These are phyloP conservation scores for Fusarium sp. DNA, from an alignment of 2,329 filamentous ascomycete genomes.

Conservation along the genomic window DNA sequence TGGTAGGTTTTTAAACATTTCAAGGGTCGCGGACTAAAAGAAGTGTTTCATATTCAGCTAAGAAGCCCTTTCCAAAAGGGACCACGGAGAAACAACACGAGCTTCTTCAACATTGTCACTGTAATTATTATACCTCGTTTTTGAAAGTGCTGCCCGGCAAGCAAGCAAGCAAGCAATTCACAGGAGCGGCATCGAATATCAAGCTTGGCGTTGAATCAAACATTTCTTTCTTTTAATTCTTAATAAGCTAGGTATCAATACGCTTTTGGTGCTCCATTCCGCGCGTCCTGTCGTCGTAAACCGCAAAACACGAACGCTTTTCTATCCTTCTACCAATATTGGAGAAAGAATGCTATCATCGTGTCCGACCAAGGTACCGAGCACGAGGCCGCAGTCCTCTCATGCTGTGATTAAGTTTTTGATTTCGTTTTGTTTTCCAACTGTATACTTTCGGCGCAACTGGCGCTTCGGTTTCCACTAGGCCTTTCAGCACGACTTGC, in stretches of 20 bases:
- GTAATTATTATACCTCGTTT: too few relatives aligned
- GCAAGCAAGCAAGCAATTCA: too few relatives aligned
- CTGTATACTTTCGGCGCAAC: too few relatives aligned
- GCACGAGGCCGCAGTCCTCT: conserved; percentile 9
- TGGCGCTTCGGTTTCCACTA: conserved; percentile 13
- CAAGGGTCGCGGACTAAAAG: not conserved
- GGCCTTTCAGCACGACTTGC: conserved; percentile 48
- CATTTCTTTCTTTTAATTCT: not conserved
- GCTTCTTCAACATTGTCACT: not conserved
- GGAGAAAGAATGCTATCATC: not conserved
- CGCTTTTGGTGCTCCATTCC: conserved; percentile 2
- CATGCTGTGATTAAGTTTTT: not conserved
- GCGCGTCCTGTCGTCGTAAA: not conserved
- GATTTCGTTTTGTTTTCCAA: not conserved
- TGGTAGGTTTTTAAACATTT: not conserved
- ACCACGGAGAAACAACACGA: not conserved
- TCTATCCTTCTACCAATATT: conserved; percentile 6
- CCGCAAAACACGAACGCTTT: conserved; percentile 15
- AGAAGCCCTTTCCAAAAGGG: not conserved
- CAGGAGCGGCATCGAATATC: too few relatives aligned
- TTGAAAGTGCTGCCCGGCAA: too few relatives aligned
- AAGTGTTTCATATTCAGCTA: not conserved
- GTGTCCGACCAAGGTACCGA: not conserved
- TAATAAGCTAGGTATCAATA: not conserved
- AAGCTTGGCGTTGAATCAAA: too few relatives aligned